Evolutionary conservation across 75 land plant genomes (phyloP), one percentile per base, ranked within the genome.

Genomic region (Pinus albicaulis): DNA sequence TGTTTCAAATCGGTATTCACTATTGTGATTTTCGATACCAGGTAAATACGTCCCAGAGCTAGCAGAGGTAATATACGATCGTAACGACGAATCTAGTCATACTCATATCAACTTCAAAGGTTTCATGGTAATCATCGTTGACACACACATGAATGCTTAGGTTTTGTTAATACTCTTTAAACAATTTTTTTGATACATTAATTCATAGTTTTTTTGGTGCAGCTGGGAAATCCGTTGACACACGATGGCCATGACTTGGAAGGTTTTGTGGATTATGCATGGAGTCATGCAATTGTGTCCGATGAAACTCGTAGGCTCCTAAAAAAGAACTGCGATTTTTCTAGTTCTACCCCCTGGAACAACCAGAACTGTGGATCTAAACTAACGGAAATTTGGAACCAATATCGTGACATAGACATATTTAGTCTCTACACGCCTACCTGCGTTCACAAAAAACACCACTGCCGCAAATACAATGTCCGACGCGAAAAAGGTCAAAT

Each of bases 271-370:
- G 93, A 91, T 71, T 91, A 88, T 73, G 90, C 88, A 23, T 91
- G 92, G 92, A 88, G 86, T 56, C 92, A 90, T 73, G 92, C 92
- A 7, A 78, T 90, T 82, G 84, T 90, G 14, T 90, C 92, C 0
- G 90, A 90, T 56, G 74, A 76, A 55, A 88, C 91, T 2, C 84
- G 83, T 76, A 57, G 13, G 24, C 74, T 72, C 34, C 82, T 90
- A 13, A 74, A 79, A n/a, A 70, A 77, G 74, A 74, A 74, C 1
- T 90, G 92, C 59, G 63, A 87, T 63, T 87, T 87, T 76, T 8
- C 57, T 13, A n/a, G 56, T 58, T 55, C 76, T 11, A 63, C 85
- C 70, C 58, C 85, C 17, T 90, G 87, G 89, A 62, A 25, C 64
- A 77, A 83, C 24, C 53, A 0, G 10, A 48, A 48, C 53, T 48